Evolutionary conservation across 1,139 yeast species (phyloP).

Genomic region (Magnusiomyces tetraspermus): DNA sequence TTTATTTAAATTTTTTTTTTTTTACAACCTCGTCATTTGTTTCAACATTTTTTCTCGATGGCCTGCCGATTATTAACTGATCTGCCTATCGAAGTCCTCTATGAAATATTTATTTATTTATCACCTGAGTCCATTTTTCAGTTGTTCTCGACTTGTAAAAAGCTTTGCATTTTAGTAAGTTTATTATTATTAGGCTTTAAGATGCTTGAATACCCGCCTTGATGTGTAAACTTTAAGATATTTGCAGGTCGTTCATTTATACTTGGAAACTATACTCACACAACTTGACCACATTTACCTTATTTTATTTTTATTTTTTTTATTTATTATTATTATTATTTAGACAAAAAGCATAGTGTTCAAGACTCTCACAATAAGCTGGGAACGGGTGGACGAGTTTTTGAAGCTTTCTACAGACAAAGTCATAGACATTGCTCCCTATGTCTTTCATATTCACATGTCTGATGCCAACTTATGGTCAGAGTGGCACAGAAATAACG

Average conservation of each 20-base stretch:
- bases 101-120: not conserved
- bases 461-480: constrained; percentile 20
- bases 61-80: not conserved
- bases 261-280: too few relatives aligned
- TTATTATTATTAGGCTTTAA: not conserved
- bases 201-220: not conserved
- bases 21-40: too few relatives aligned
- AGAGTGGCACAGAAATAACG: constrained; percentile 22
- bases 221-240: not conserved
- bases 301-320: too few relatives aligned
- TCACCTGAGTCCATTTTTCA: constrained; percentile 1
- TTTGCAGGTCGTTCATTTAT: too few relatives aligned
- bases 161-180: constrained; percentile 9
- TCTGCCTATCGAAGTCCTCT: not conserved
- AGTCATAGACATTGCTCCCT: constrained; percentile 8
- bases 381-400: constrained; percentile 15
- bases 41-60: not conserved
- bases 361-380: constrained; percentile 12
- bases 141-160: constrained; percentile 6
- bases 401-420: constrained; percentile 6
- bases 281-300: too few relatives aligned
- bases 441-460: constrained; percentile 15
- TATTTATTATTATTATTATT: not conserved
- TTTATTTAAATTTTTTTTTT: too few relatives aligned
- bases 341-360: constrained; percentile 13